Evolutionary conservation across 768 basidiomycete species (phyloP).

Genomic region (Astraeus odoratus): DNA sequence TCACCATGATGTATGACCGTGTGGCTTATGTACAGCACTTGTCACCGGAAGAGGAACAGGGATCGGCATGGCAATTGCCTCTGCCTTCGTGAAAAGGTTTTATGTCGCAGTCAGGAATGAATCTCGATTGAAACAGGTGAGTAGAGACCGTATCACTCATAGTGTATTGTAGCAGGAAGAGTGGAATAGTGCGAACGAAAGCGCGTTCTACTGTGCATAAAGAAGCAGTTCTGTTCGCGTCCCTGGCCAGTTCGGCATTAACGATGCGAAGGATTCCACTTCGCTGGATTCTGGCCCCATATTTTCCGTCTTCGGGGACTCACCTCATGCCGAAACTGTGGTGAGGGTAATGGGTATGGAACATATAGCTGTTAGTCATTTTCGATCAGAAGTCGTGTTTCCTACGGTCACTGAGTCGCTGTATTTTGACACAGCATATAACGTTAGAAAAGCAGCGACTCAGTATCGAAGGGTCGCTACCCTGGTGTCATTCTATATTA

Average conservation of each 20-base stretch:
- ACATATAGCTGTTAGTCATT: constrained; percentile 78
- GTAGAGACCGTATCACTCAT: constrained; percentile 7
- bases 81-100: constrained; percentile 73
- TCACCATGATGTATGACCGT: neutral
- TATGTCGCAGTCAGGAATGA: constrained; percentile 88
- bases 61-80: constrained; percentile 79
- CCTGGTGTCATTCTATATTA: too few relatives aligned
- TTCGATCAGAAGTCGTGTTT: constrained; percentile 41
- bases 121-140: constrained; percentile 64
- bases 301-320: constrained; percentile 60
- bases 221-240: neutral
- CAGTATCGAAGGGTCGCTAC: too few relatives aligned
- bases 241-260: constrained; percentile 27
- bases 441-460: constrained; percentile 80
- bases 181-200: constrained; percentile 60
- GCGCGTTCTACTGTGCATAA: constrained; percentile 67
- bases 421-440: too few relatives aligned
- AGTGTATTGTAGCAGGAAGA: constrained; percentile 42
- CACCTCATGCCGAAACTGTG: constrained; percentile 39
- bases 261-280: constrained; percentile 53
- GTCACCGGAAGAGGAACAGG: constrained; percentile 82
- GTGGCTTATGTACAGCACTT: constrained; percentile 39
- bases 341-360: constrained; percentile 53
- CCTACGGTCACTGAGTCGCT: constrained; percentile 34
- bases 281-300: constrained; percentile 64